Base-by-base conservation (phyloP, 2,329 filamentous ascomycete species). In the Nectriaceae sp. region DNA sequence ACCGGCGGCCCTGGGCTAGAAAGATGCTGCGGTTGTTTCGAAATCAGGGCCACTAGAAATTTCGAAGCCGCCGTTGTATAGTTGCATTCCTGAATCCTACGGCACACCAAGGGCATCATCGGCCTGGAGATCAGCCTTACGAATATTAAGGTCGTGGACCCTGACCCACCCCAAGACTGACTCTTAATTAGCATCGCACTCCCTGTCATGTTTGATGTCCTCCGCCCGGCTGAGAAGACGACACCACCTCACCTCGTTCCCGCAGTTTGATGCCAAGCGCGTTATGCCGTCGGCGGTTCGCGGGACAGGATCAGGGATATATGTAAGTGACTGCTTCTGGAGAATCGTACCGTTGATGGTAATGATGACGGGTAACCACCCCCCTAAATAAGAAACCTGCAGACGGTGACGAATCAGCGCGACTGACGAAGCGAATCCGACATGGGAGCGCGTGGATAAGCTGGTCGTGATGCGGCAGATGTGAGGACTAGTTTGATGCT, bases 101-200 rank as follows among this genome's bases (percentile, higher is more conserved):
- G n/a, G n/a, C n/a, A n/a, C n/a, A n/a, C n/a, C n/a, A n/a, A n/a
- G n/a, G n/a, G n/a, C n/a, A n/a, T n/a, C n/a, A n/a, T n/a, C n/a
- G n/a, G n/a, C n/a, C 26, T 31, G 20, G 37, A 44, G 29, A 40
- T 39, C 43, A 45, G 39, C 38, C 39, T 46, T 44, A 38, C 40
- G 40, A 46, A 35, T 15, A 26, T n/a, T n/a, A n/a, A n/a, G n/a
- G n/a, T n/a, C n/a, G n/a, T n/a, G n/a, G n/a, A n/a, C n/a, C n/a
- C n/a, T n/a, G n/a, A n/a, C n/a, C n/a, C n/a, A n/a, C n/a, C n/a
- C n/a, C n/a, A n/a, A n/a, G n/a, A n/a, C n/a, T n/a, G n/a, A n/a
- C n/a, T n/a, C n/a, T n/a, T n/a, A n/a, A 42, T 38, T 31, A 31
- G 15, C 26, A 31, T 8, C 26, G 8, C 26, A n/a, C n/a, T n/a